These are phyloP conservation scores for Neolentinus lepideus DNA, from an alignment of 1,284 basidiomycete species.

Conservation along the genomic window DNA sequence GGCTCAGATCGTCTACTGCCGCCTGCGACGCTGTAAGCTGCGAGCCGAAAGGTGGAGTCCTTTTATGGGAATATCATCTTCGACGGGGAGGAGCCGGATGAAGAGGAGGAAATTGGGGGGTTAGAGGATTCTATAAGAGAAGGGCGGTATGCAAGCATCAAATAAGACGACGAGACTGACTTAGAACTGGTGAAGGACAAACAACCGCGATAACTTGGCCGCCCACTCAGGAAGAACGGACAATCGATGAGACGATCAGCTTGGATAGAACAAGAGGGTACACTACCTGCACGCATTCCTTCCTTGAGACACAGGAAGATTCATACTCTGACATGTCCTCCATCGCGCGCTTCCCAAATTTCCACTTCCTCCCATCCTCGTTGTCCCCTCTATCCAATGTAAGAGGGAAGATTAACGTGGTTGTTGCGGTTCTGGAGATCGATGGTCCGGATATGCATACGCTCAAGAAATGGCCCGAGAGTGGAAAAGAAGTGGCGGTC, in stretches of 20 bases:
- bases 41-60: conserved; percentile 53
- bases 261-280: background rate
- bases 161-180: conserved; percentile 1
- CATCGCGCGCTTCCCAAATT: conserved; percentile 58
- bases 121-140: conserved; percentile 11
- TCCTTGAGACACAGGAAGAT: background rate
- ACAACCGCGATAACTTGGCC: conserved; percentile 51
- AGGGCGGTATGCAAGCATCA: no score
- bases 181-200: conserved; percentile 24
- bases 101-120: conserved; percentile 13
- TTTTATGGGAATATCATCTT: conserved; percentile 65
- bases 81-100: conserved; percentile 25
- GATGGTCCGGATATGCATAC: conserved; percentile 63
- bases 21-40: conserved; percentile 49
- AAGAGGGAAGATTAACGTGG: conserved; percentile 41
- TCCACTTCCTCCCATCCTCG: conserved; percentile 55
- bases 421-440: conserved; percentile 63
- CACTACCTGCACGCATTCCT: background rate
- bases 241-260: no score
- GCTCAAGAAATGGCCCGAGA: conserved; percentile 57
- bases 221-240: conserved; percentile 24
- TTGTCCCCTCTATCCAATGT: conserved; percentile 38
- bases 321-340: conserved; percentile 57
- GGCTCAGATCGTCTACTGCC: conserved; percentile 20
- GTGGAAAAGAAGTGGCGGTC: conserved; percentile 58